Conservation (phyloP, 345 rosid genomes). For the Citrus mangshanensis region DNA sequence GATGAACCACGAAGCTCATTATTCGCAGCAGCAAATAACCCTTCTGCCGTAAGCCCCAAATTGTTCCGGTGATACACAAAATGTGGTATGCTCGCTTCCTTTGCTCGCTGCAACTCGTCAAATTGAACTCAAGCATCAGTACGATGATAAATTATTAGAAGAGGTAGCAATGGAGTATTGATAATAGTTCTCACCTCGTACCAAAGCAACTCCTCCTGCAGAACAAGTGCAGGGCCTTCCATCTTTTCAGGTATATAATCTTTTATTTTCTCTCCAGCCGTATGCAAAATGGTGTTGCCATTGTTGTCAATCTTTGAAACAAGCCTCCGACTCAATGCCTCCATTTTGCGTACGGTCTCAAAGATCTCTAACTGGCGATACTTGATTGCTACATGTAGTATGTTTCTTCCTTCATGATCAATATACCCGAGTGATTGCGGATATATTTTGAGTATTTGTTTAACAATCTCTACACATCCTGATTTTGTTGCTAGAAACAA, state of each 20-base stretch:
- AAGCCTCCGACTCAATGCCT: conserved; percentile 3
- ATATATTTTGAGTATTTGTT: not conserved
- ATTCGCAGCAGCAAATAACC: not conserved
- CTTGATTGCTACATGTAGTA: conserved; percentile 23
- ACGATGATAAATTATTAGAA: no score
- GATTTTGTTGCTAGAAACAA: conserved; percentile 10
- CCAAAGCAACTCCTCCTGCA: conserved; percentile 28
- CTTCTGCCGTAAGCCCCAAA: not conserved
- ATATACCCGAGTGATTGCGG: conserved; percentile 12
- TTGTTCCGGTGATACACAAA: conserved; percentile 8
- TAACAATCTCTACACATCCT: conserved; percentile 8
- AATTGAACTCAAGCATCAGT: no score
- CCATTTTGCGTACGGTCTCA: not conserved
- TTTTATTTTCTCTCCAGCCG: conserved; percentile 1
- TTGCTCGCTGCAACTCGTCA: not conserved
- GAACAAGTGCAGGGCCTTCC: conserved; percentile 21
- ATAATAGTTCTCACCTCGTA: conserved; percentile 16
- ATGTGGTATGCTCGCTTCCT: not conserved
- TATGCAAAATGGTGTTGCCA: conserved; percentile 24
- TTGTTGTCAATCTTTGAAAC: not conserved
- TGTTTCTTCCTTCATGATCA: conserved; percentile 2
- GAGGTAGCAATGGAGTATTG: no score
- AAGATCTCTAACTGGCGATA: conserved; percentile 17
- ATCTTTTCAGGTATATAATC: not conserved
- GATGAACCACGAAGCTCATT: not conserved